Base-by-base conservation (phyloP, 805 yeast species). In the Metschnikowia peoriensis region DNA sequence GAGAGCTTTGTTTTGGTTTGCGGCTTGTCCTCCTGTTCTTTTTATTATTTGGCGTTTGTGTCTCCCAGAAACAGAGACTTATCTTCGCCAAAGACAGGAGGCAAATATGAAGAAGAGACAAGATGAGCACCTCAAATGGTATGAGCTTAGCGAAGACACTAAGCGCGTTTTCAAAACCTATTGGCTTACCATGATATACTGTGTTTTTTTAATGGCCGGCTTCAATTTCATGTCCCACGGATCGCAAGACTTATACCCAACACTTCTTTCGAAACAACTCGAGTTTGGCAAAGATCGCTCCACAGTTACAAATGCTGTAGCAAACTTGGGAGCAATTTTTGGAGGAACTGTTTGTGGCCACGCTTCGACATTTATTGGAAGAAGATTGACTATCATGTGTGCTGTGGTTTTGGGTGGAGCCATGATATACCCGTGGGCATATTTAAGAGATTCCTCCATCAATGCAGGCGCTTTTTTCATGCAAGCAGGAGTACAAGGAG, bases 1-100 rank as follows among this genome's bases (percentile, higher is more conserved):
- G 90, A 78, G 88, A 67, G 76, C 86, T 2, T 65, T 85, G 54
- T 84, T 82, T 65, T 84, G 88, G 85, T 83, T 85, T 60, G 79
- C 84, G 53, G 83, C 89, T 14, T 86, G 87, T 44, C 81, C 85
- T 11, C 85, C 89, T 1, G 77, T 81, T 7, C 61, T 85, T 27
- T 71, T 86, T 46, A 77, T 84, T 41, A 53, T 72, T 28, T 84
- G 86, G 85, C 77, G 91, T 66, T 58, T 75, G 55, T 66, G 70
- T 41, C 59, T 56, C 46, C 88, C 88, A 2, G 91, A 86, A 67
- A 82, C 87, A 14, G 80, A 81, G 47, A 79, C 79, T 7, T 84
- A 77, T 69, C 58, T 73, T 59, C 51, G 52, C 12, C 57, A 55
- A 28, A 50, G 57, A 38, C 55, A 53, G 27, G 56, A 56, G n/a